phyloP scores from a whole-genome alignment of 2,329 filamentous ascomycete genomes.

The Fusarium circinatum region DNA sequence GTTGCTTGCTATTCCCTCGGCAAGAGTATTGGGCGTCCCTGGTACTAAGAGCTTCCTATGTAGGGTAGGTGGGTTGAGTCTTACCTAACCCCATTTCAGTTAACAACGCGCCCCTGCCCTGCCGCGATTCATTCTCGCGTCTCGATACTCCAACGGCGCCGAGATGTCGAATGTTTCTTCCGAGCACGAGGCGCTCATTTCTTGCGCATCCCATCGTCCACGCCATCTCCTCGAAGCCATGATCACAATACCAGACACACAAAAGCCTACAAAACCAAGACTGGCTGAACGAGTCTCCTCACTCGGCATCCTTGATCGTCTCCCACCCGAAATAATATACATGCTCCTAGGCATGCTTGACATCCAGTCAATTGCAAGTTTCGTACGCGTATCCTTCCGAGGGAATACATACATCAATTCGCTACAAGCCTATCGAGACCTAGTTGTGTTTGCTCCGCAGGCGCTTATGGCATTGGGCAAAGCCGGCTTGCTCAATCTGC shows the following conservation, averaged over 20 bases:
- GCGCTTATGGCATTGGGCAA: not conserved
- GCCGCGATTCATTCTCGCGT: not conserved
- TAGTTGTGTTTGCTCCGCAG: not conserved
- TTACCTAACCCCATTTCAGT: not conserved
- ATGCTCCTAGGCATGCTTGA: not conserved
- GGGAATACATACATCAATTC: not conserved
- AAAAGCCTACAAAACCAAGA: not conserved
- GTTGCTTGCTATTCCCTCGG: not conserved
- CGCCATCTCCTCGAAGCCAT: not conserved
- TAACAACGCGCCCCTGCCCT: not conserved
- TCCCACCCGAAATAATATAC: not conserved
- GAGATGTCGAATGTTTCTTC: not conserved
- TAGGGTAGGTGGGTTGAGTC: not conserved
- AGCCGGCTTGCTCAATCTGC: not conserved
- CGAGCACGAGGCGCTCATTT: not conserved
- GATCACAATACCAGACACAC: not conserved
- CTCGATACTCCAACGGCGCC: not conserved
- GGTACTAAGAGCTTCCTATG: fast-evolving
- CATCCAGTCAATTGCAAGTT: not conserved
- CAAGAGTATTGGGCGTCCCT: not conserved
- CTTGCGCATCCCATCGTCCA: not conserved
- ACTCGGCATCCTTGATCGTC: not conserved
- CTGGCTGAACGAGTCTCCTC: not conserved
- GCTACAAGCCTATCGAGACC: not conserved
- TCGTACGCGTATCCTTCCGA: not conserved